A percentile compares a stretch with the other conserved stretches of the same genome.
phyloP scores from a whole-genome alignment of 2,329 filamentous ascomycete genomes.

The Beauveria caledonica region DNA sequence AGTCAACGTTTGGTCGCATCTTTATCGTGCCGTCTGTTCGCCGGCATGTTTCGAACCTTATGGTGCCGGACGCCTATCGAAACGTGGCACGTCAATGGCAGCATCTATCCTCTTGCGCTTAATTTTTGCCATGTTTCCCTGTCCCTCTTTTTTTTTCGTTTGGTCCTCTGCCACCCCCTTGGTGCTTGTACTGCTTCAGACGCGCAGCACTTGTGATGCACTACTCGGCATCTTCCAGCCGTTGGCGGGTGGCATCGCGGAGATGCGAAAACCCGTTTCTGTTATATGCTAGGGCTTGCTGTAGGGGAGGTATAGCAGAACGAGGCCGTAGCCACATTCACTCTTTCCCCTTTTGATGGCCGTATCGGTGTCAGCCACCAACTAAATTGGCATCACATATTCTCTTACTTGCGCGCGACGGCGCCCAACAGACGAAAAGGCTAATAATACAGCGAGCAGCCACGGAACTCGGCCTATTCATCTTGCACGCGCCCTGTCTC shows the following conservation, averaged over 20 bases:
- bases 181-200: conserved; percentile 6
- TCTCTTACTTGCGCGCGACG: too few relatives aligned
- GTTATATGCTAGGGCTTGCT: not conserved
- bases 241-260: conserved; percentile 5
- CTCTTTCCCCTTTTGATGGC: not conserved
- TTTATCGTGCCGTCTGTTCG: not conserved
- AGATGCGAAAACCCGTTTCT: not conserved
- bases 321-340: not conserved
- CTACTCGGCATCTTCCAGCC: conserved; percentile 8
- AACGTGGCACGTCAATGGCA: not conserved
- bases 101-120: not conserved
- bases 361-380: not conserved
- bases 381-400: not conserved
- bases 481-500: not conserved
- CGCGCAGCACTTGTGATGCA: not conserved
- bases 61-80: not conserved
- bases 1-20: not conserved
- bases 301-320: not conserved
- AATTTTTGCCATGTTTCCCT: not conserved
- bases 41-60: conserved; percentile 2
- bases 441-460: not conserved
- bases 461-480: not conserved
- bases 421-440: not conserved
- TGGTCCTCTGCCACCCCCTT: conserved; percentile 2
- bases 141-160: not conserved